These are phyloP conservation scores for Climacium dendroides DNA, from an alignment of 225 moss, liverwort and hornwort species.

Conservation along the genomic window DNA sequence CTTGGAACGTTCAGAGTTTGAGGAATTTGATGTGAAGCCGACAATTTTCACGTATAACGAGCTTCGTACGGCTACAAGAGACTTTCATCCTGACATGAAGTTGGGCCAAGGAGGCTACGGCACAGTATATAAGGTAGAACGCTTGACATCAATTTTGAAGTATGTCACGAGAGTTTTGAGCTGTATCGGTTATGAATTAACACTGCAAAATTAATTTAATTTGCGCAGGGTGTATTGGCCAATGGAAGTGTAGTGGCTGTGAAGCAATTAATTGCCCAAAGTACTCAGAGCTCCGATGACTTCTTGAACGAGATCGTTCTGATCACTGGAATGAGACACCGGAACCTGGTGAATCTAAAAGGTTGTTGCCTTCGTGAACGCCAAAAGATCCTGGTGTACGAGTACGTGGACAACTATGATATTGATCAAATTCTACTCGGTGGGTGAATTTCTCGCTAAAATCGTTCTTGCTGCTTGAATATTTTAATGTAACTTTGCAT, in stretches of 20 bases:
- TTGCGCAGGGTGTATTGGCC: not conserved
- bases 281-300: not conserved
- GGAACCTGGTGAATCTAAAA: not conserved
- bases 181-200: not conserved
- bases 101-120: conserved; percentile 1
- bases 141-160: too few species aligned
- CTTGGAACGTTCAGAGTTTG: not conserved
- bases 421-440: not conserved
- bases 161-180: not conserved
- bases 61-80: not conserved
- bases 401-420: not conserved
- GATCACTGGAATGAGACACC: not conserved
- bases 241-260: not conserved
- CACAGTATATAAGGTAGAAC: not conserved
- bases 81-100: not conserved
- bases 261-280: not conserved
- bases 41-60: not conserved
- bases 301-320: not conserved
- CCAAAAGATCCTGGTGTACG: not conserved
- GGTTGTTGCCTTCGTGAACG: not conserved
- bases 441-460: not conserved
- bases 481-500: too few species aligned
- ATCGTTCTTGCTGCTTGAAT: not conserved
- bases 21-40: conserved; percentile 4
- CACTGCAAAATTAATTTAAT: not conserved